Evolutionary conservation across 2,329 filamentous ascomycete genomes (phyloP), one percentile per base, ranked within the genome.

Genomic region (Cadophora malorum): DNA sequence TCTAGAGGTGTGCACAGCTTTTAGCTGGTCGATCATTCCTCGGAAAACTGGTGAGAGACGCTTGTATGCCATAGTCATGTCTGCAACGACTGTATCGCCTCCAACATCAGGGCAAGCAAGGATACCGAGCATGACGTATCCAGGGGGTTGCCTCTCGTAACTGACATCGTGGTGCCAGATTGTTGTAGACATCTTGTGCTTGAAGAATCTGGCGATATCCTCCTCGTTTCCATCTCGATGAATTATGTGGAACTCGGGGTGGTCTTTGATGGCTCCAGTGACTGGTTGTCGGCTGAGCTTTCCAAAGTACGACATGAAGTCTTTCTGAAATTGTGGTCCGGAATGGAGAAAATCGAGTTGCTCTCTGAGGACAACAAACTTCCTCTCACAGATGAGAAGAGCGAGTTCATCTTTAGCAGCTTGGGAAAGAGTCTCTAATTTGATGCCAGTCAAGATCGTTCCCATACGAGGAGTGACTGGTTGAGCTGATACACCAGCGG

Each of bases 61-160:
- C 31, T 76, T 76, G 68, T 93, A 93, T 0, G 90, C 90, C 1
- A 85, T 81, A 74, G 91, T 91, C 1, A 90, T 89, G 69, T 85
- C 88, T 0, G 90, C 88, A 88, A 90, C 91, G 0, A 92, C 84
- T 0, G 90, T 92, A 76, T 93, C 90, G 14, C 90, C 90, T 1
- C 90, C 90, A 9, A 84, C 82, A 35, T 85, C 82, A 2, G 83
- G 83, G 7, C 82, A 82, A 63, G 84, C 80, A 28, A 85, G 70
- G 1, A 84, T 78, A 4, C 82, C 83, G 33, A 85, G 81, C 78
- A 91, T 89, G 0, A 89, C 90, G 64, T 91, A 87, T 28, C 89
- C 90, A 0, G 90, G 88, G 2, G 90, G 90, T 68, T 92, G 90
- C 23, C 83, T 81, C 77, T 92, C 90, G 73, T 92, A 89, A 0